Evolutionary conservation across 306 rosid species (phyloP), one percentile per base, ranked within the genome.

Genomic region (Cucurbita maxima): DNA sequence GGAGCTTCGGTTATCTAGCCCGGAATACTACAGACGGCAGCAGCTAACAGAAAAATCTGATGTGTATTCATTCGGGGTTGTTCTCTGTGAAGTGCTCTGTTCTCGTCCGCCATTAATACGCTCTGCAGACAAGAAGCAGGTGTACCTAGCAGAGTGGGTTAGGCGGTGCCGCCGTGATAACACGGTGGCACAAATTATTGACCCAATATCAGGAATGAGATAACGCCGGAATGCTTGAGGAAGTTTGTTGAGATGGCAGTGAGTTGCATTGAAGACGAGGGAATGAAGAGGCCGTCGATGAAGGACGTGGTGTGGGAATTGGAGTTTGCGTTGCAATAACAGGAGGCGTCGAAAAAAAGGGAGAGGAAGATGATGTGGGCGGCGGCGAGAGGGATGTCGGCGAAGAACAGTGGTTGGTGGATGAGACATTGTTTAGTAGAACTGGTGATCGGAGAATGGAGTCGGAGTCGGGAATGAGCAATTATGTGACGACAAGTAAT

Each of bases 1-100:
- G 83, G 0, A 64, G 68, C 4, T 4, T 53, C 0, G 84, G 82
- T 1, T 82, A 82, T 25, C 19, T 79, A 1, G 88, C 13, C 88
- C 82, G 0, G 82, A 81, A 53, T 79, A 59, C 58, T 76, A 48
- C 22, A 11, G 52, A 3, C 78, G 82, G n/a, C 81, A 68, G 0
- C 74, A 75, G 40, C 5, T 85, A 55, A 87, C 87, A 0, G 82
- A 75, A 3, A 89, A 82, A 43, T 79, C 90, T 1, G 90, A 89
- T 16, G 90, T 89, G 9, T 85, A 89, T 73, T 89, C 92, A 0
- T 87, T 83, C 9, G 90, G 92, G 0, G 90, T 89, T 0, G 86
- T 89, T 3, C 44, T 89, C 14, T 75, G 81, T 3, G 96, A 89
- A 58, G 81, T 81, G 0, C 40, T 89, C 38, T 79, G 88, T 52